Base-by-base conservation (phyloP, 2,329 filamentous ascomycete species). In the Lecanosticta acicola region DNA sequence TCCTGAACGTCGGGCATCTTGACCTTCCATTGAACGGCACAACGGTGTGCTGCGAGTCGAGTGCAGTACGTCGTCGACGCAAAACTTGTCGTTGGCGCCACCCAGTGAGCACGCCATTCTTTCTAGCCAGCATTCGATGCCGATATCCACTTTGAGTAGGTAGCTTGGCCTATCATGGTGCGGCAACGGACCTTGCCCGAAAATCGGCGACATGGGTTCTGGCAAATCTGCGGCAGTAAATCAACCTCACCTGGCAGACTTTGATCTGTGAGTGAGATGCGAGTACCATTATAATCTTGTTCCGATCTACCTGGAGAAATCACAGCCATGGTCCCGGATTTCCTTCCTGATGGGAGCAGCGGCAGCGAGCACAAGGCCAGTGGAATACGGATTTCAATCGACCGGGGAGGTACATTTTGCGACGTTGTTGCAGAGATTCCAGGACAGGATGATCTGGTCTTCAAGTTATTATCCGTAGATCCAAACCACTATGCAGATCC, bases 401-500 rank as follows among this genome's bases (percentile, higher is more conserved):
- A 61, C 40, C 53, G 60, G 3, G 60, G 60, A 14, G 60, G 60
- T 8, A 63, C 60, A 14, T 63, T 63, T 33, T 60, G 57, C 18
- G 60, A 62, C 41, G 53, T 51, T 20, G 54, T 55, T 8, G 32
- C 57, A 32, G 39, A 51, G 8, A 29, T 56, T 16, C 45, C 47
- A 16, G 50, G 49, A 4, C 43, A 57, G 26, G 45, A 53, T 14
- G 59, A 63, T 35, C 54, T 63, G 19, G 41, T 64, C 16, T 45
- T 65, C 45, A 65, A 65, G 41, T 50, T 66, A 1, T 43, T 66
- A 5, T 60, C 55, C 9, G 50, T 55, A 29, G 60, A 63, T 43
- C 61, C 63, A 1, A 32, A 49, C 0, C 59, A 64, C 38, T 66
- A 64, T 41, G 34, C 39, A 10, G 62, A 66, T 51, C 62, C 63